phyloP scores from a whole-genome alignment of 2,329 filamentous ascomycete genomes.

The Incumbomyces lentus region DNA sequence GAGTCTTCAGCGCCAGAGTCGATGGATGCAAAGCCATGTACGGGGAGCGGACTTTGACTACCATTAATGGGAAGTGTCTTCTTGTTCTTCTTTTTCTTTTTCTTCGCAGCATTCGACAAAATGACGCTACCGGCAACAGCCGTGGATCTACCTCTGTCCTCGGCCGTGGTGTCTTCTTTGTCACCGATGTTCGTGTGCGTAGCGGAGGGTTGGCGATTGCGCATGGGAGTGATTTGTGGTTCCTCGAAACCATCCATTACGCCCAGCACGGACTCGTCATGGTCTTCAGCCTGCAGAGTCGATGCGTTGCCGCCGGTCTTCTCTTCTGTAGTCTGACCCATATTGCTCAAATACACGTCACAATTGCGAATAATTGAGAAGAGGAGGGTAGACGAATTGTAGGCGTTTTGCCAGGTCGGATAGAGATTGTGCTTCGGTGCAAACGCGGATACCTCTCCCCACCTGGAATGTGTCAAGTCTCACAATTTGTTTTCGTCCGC shows the following conservation, averaged over 20 bases:
- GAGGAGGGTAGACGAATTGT: too few species aligned
- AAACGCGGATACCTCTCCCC: neutral
- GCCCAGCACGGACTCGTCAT: conserved; percentile 6
- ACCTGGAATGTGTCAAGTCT: neutral
- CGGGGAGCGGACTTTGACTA: conserved; percentile 23
- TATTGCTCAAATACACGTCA: neutral
- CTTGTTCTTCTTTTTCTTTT: conserved; percentile 35
- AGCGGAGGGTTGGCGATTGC: conserved; percentile 13
- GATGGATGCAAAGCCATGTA: conserved; percentile 34
- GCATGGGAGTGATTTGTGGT: conserved; percentile 20
- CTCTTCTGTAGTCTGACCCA: neutral
- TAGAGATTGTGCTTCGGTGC: neutral
- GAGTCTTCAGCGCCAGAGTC: conserved; percentile 38
- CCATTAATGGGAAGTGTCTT: conserved; percentile 9
- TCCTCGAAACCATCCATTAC: conserved; percentile 12
- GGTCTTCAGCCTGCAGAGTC: neutral
- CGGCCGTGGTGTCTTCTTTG: neutral
- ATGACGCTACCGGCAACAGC: conserved; percentile 22
- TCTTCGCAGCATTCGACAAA: conserved; percentile 24
- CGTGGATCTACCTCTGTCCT: conserved; percentile 14
- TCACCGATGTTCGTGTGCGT: conserved; percentile 11
- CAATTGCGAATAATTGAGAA: neutral
- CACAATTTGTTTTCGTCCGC: conserved; percentile 36
- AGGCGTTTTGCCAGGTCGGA: neutral
- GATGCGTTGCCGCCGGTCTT: neutral